Evolutionary conservation across 768 basidiomycete species (phyloP).

Genomic region (Pisolithus orientalis): DNA sequence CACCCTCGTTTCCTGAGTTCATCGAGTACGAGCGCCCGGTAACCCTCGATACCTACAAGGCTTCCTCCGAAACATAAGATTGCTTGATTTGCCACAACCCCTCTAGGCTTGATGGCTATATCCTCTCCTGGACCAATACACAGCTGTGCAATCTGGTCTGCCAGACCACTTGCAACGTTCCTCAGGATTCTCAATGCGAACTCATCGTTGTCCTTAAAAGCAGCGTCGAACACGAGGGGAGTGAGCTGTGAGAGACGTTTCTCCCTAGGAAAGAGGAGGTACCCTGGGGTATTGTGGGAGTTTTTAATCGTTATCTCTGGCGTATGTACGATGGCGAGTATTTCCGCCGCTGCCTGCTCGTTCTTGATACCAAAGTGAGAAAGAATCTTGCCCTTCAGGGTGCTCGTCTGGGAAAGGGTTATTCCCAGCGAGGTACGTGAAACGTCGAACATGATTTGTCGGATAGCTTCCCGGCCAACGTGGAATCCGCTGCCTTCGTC

Average conservation of each 20-base stretch:
- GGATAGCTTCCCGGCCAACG: conserved; percentile 70
- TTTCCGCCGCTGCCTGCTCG: conserved; percentile 44
- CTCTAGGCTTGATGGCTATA: conserved; percentile 21
- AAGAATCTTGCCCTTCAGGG: conserved; percentile 44
- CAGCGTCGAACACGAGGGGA: conserved; percentile 72
- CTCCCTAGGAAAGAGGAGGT: conserved; percentile 45
- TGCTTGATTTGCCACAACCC: conserved; percentile 47
- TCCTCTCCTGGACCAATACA: conserved; percentile 33
- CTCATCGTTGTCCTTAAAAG: conserved; percentile 61
- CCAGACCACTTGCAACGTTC: conserved; percentile 47
- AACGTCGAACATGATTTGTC: conserved; percentile 54
- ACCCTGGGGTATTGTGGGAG: conserved; percentile 12
- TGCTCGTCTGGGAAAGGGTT: conserved; percentile 11
- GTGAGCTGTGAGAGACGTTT: conserved; percentile 69
- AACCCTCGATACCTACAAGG: conserved; percentile 55
- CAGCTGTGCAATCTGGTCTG: conserved; percentile 51
- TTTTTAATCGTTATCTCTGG: conserved; percentile 42
- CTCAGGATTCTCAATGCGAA: conserved; percentile 57
- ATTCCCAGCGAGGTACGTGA: conserved; percentile 42
- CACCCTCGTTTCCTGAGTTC: conserved; percentile 53
- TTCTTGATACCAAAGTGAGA: conserved; percentile 48
- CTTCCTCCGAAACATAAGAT: conserved; percentile 80
- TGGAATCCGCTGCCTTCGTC: conserved; percentile 82
- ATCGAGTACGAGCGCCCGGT: conserved; percentile 50
- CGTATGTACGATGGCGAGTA: conserved; percentile 58